These are phyloP conservation scores for Aspergillus steynii DNA, from an alignment of 495 filamentous ascomycete genomes.

Conservation along the genomic window DNA sequence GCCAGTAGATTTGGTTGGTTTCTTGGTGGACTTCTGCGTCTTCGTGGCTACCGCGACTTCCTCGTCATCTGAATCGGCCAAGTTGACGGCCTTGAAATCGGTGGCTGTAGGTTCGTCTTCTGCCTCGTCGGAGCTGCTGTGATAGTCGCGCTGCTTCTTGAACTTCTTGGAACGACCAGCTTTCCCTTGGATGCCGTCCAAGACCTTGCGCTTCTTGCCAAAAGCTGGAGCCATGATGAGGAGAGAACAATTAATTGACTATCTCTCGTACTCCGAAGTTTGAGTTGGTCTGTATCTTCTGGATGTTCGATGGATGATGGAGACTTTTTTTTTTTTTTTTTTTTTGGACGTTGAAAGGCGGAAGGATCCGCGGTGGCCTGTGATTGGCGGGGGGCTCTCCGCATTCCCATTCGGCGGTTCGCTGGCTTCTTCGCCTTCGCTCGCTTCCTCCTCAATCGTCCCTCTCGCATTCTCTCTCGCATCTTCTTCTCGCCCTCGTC, in stretches of 20 bases:
- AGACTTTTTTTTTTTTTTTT: slow-evolving; percentile 27
- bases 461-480: slow-evolving; percentile 5
- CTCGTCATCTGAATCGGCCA: slow-evolving; percentile 68
- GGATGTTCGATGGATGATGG: not conserved
- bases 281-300: not conserved
- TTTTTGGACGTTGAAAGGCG: slow-evolving; percentile 18
- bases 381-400: slow-evolving; percentile 41
- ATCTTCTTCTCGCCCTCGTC: not conserved
- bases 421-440: slow-evolving; percentile 12
- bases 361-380: slow-evolving; percentile 24
- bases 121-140: slow-evolving; percentile 69
- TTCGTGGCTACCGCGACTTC: slow-evolving; percentile 25
- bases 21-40: slow-evolving; percentile 25
- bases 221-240: slow-evolving; percentile 40
- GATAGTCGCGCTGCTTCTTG: slow-evolving; percentile 67
- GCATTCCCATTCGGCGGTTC: slow-evolving; percentile 25
- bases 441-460: not conserved
- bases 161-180: slow-evolving; percentile 66
- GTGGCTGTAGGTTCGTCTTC: slow-evolving; percentile 39
- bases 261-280: not conserved
- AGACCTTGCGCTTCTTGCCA: slow-evolving; percentile 59
- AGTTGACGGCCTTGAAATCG: slow-evolving; percentile 62
- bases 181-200: slow-evolving; percentile 57
- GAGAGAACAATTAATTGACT: not conserved
- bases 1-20: slow-evolving; percentile 16